These are phyloP conservation scores for Leccinum longicurvipes DNA, from an alignment of 768 basidiomycete genomes.

Conservation along the genomic window DNA sequence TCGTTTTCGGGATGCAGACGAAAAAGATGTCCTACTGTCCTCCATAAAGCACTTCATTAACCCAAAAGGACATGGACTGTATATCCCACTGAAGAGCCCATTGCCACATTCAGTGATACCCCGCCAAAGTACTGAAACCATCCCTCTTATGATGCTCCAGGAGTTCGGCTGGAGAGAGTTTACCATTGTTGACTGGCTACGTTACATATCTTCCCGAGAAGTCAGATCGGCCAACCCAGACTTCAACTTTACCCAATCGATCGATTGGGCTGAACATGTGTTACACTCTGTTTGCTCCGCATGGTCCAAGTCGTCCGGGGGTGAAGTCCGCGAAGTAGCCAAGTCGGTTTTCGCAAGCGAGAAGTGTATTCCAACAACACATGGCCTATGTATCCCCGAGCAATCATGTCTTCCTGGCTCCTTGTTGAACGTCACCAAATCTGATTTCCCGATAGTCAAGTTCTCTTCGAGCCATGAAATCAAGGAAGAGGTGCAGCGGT, in stretches of 20 bases:
- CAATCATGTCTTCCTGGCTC: conserved; percentile 80
- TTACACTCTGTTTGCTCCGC: conserved; percentile 56
- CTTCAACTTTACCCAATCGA: conserved; percentile 58
- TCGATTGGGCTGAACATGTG: conserved; percentile 76
- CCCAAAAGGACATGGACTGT: conserved; percentile 33
- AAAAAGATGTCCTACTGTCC: conserved; percentile 59
- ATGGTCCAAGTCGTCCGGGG: conserved; percentile 44
- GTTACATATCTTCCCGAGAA: conserved; percentile 49
- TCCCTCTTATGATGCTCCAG: conserved; percentile 49
- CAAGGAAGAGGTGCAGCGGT: neutral
- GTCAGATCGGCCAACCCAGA: conserved; percentile 39
- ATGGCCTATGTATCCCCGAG: conserved; percentile 63
- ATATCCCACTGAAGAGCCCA: conserved; percentile 44
- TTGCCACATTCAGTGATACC: conserved; percentile 33
- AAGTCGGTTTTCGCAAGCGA: conserved; percentile 6
- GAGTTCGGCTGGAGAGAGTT: conserved; percentile 79
- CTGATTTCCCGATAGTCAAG: neutral
- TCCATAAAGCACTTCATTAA: conserved; percentile 67
- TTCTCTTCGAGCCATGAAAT: conserved; percentile 36
- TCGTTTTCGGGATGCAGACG: conserved; percentile 44
- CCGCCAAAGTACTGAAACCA: conserved; percentile 53
- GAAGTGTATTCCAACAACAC: conserved; percentile 45
- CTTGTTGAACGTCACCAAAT: conserved; percentile 36
- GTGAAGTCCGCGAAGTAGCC: neutral
- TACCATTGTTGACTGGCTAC: conserved; percentile 66